Percentiles rank a stretch among this genome's conserved stretches.
Evolutionary conservation across 1,284 basidiomycete genomes (phyloP).

Genomic region (Marasmius fiardii): DNA sequence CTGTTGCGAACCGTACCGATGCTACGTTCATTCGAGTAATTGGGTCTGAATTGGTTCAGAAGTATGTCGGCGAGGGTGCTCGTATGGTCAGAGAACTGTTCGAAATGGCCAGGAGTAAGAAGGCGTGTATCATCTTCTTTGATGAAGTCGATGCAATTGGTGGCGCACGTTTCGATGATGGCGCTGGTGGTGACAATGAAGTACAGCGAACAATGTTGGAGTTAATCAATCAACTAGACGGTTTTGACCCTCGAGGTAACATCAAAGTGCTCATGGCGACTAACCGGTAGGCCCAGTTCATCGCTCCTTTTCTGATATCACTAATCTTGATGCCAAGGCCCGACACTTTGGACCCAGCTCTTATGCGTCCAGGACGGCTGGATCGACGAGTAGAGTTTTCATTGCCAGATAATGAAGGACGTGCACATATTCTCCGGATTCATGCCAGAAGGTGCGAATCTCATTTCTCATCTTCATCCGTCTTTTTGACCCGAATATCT

Average conservation of each 20-base stretch:
- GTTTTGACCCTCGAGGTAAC: slow-evolving; percentile 97
- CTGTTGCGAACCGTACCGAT: slow-evolving; percentile 98
- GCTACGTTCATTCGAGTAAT: slow-evolving; percentile 99
- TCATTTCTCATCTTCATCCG: slow-evolving; percentile 5
- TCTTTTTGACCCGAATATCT: slow-evolving; percentile 8
- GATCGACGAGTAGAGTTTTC: slow-evolving; percentile 97
- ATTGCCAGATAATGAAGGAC: slow-evolving; percentile 93
- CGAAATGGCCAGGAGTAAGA: slow-evolving; percentile 98
- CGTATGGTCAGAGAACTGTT: slow-evolving; percentile 99
- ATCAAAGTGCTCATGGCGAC: slow-evolving; percentile 99
- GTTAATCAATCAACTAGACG: slow-evolving; percentile 97
- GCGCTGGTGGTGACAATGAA: slow-evolving; percentile 98
- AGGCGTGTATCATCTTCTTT: slow-evolving; percentile 99
- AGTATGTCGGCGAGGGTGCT: slow-evolving; percentile 99
- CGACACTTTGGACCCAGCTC: slow-evolving; percentile 96
- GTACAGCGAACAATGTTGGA: slow-evolving; percentile 99
- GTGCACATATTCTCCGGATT: slow-evolving; percentile 95
- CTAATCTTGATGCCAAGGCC: slow-evolving; percentile 53
- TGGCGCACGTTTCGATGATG: slow-evolving; percentile 98
- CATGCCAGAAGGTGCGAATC: slow-evolving; percentile 82
- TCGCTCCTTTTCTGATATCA: slow-evolving; percentile 2
- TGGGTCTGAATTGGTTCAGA: slow-evolving; percentile 98
- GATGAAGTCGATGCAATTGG: slow-evolving; percentile 98
- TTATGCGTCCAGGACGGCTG: slow-evolving; percentile 93
- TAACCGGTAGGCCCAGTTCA: slow-evolving; percentile 62